Base-by-base conservation (phyloP, 2,329 filamentous ascomycete genomes). In the Rhinocladiella mackenziei region DNA sequence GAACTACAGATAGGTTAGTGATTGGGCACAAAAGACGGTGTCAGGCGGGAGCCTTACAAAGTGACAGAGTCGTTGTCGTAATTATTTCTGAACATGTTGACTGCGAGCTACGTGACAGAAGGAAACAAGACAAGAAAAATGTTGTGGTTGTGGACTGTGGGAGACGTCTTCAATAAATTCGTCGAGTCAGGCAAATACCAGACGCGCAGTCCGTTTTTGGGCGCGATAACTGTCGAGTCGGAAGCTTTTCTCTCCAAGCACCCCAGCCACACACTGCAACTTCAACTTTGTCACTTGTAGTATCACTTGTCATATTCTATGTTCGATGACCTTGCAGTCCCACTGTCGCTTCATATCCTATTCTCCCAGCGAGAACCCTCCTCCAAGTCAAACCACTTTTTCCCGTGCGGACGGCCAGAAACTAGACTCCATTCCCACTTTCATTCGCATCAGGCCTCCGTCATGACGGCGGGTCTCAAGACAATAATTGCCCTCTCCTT, bases 51-150 rank as follows among this genome's bases (percentile, higher is more conserved):
- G 46, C 28, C 83, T 72, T 78, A 95, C 89, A 97, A 98, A 73
- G 92, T 98, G 73, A 97, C 89, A 54, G 91, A 94, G 72, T 98
- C 92, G 81, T 98, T 98, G 76, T 98, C 92, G 78, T 98, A 98
- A 73, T 97, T 97, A 78, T 98, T 98, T 73, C 92, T 81, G 75
- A 98, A 98, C 92, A 98, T 97, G 63, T 63, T 82, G 77, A 53
- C 43, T 32, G 20, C 30, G 14, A 18, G 22, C 14, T 32, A 28
- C 25, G 19, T 19, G 32, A 22, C 13, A 13, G 15, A 26, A 37
- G 11, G n/a, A 14, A 45, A 34, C 9, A 11, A 22, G 34, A 36
- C 25, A 31, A 31, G 36, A 34, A 18, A 42, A 14, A 19, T 37
- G 25, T 36, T 11, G 29, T 33, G 9, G 39, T 38, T 32, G 30